Conservation (phyloP, 441 rosid genomes). For the Hypseocharis bilobata region DNA sequence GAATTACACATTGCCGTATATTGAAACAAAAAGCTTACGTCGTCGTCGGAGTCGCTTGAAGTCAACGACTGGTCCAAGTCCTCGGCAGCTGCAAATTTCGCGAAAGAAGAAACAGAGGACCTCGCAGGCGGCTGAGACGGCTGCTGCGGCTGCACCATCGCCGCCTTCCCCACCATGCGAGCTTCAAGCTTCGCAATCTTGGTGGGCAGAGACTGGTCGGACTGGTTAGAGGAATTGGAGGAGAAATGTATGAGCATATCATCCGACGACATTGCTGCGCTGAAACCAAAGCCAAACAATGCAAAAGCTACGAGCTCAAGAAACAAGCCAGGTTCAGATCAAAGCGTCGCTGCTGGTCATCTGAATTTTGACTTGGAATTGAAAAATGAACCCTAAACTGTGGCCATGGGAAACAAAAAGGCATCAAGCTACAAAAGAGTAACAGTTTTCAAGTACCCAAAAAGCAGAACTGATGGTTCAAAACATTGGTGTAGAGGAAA, state of each 20-base stretch:
- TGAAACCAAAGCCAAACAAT: neutral
- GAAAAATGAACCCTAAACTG: neutral
- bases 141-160: conserved; percentile 25
- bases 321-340: neutral
- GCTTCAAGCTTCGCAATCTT: conserved; percentile 98
- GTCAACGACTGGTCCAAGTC: conserved; percentile 40
- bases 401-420: neutral
- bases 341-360: neutral
- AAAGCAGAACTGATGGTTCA: neutral
- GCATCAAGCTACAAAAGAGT: neutral
- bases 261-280: conserved; percentile 42
- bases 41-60: conserved; percentile 86
- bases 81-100: conserved; percentile 35
- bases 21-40: conserved; percentile 35
- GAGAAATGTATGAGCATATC: conserved; percentile 78
- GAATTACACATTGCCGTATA: neutral
- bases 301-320: neutral
- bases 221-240: conserved; percentile 87
- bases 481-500: neutral
- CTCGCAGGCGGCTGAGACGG: too few relatives aligned
- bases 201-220: conserved; percentile 83
- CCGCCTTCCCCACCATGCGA: conserved; percentile 75
- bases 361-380: neutral
- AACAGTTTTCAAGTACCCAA: neutral
- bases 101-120: conserved; percentile 42